Evolutionary conservation across 768 basidiomycete genomes (phyloP), one percentile per base, ranked within the genome.

Genomic region (Cyathus striatus): DNA sequence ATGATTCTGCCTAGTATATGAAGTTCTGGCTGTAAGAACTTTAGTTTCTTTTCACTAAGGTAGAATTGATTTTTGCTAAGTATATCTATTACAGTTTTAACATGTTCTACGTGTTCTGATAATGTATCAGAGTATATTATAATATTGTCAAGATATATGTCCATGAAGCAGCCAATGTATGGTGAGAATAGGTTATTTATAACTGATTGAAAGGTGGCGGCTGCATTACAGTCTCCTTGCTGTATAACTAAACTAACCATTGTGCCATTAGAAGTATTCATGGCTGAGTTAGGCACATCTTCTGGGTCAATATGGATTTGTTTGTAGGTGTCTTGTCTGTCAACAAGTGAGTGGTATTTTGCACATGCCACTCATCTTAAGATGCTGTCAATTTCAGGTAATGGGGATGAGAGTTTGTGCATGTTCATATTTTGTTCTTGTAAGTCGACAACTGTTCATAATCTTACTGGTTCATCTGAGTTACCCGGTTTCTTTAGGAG

Each of bases 331-430:
- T 65, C 57, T 23, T 62, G 58, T 13, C 61, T 47, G 45, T 76
- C 69, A 4, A 75, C 53, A n/a, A n/a, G n/a, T n/a, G 4, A 60
- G 54, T 64, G 44, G 38, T 59, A 65, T 7, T 40, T 45, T 0
- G 53, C 50, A 0, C 52, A 16, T 0, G 67, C 64, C 0, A 67
- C 62, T 13, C 64, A 52, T 6, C 55, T 23, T 3, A 60, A 38
- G 0, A 76, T 70, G 1, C 55, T 57, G 9, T 73, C 68, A 13
- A 64, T 60, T 41, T 74, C 68, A 0, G 72, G 70, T 0, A 75
- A 41, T 0, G 70, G 73, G 0, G 66, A 66, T 0, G 62, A 52
- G 32, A 66, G 45, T 38, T 69, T 64, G 0, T 47, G 10, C 0
- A 65, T 74, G 42, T 75, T 74, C 56, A n/a, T 51, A 47, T 75